Base-by-base conservation (phyloP, 306 rosid species). In the Castanea crenata region DNA sequence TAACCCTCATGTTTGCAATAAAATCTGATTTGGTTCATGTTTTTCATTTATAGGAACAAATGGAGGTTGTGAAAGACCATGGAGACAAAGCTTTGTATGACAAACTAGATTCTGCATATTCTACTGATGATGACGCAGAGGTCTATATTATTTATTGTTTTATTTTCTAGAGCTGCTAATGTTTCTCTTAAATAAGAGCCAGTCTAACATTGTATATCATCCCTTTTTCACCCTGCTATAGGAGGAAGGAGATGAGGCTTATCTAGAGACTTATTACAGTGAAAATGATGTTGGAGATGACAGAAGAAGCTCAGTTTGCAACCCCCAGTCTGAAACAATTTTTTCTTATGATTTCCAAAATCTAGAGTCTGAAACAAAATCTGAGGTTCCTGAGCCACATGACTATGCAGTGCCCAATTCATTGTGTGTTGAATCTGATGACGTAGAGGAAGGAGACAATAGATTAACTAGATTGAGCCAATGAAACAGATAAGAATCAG, bases 21-120 rank as follows among this genome's bases (percentile, higher is more conserved):
- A 15, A 38, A 55, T 78, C 81, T 49, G 74, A 62, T 77, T 68
- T 78, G 21, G n/a, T 75, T 75, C 78, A 31, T 76, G 6, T 77
- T 73, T 61, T 25, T 20, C 81, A 74, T 74, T 76, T 44, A 61
- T 78, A 93, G 98, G 92, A 86, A 25, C 96, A 95, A 88, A 85
- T 95, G 91, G 98, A 90, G 80, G 80, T 12, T 20, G 91, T 90
- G 70, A 88, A 90, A 88, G 88, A 93, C 25, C 78, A 23, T 68
- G 99, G 96, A 61, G 94, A 95, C 57, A 91, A 88, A 89, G 80
- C 80, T 65, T 76, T 95, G 73, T 93, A 95, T 80, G 83, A 87
- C 78, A 81, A 72, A 76, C 77, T 95, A 80, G 98, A 95, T 76
- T 90, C 79, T 74, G 91, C 91, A 49, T 92, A 93, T 79, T 58